Evolutionary conservation across 768 basidiomycete genomes (phyloP).

Genomic region (Pleurotus giganteus): DNA sequence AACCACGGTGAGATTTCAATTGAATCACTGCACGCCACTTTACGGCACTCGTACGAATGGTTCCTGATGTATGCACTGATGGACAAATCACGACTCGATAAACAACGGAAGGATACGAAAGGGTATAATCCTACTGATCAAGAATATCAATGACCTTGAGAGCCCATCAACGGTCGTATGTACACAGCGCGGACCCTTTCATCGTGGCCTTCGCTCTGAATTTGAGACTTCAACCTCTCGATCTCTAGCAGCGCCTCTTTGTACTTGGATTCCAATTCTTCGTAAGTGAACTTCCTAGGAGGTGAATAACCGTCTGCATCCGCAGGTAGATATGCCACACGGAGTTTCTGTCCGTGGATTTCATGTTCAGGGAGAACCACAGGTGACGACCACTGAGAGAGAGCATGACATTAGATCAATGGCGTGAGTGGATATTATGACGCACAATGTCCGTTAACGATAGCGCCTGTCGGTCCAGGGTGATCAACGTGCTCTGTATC

Average conservation of each 20-base stretch:
- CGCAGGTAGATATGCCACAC: constrained; percentile 84
- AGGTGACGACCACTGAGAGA: constrained; percentile 56
- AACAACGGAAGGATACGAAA: not conserved
- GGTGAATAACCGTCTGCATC: constrained; percentile 21
- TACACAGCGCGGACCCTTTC: not conserved
- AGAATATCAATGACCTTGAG: constrained; percentile 3
- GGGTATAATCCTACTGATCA: not conserved
- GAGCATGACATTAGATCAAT: not conserved
- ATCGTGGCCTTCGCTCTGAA: constrained; percentile 26
- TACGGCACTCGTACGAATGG: not conserved
- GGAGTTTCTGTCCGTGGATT: constrained; percentile 92
- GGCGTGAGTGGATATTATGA: not conserved
- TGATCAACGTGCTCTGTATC: constrained; percentile 11
- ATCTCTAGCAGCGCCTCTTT: constrained; percentile 66
- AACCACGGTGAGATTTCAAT: not conserved
- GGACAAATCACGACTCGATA: not conserved
- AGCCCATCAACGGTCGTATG: constrained; percentile 2
- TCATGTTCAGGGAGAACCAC: constrained; percentile 56
- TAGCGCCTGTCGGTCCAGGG: constrained; percentile 4
- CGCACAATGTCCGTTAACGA: constrained; percentile 7
- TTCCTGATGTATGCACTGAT: not conserved
- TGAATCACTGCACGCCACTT: not conserved
- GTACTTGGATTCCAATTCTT: constrained; percentile 56
- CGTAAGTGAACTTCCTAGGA: constrained; percentile 36
- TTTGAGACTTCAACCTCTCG: constrained; percentile 53